Evolutionary conservation across 2,329 filamentous ascomycete species (phyloP), one percentile per base, ranked within the genome.

Genomic region (Scleromitrula shiraiana): DNA sequence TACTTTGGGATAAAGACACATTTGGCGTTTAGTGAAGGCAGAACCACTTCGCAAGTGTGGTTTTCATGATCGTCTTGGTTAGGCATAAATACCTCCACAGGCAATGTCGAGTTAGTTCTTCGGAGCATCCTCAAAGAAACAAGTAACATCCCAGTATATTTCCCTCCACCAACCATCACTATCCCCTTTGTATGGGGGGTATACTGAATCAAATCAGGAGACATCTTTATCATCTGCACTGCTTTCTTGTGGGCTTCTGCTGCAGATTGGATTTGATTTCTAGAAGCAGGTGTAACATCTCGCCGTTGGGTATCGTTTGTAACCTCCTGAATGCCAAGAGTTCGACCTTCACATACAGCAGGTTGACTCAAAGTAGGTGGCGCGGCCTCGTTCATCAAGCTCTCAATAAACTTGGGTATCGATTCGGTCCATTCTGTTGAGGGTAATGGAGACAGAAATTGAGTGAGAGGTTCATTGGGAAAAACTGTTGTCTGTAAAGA

Each of bases 1-100:
- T 71, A 67, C n/a, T 67, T 63, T 2, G 65, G 66, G 7, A 75
- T 57, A 1, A 73, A 54, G 3, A 67, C 49, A 49, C 68, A 70
- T 22, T 60, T 60, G 5, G 67, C 67, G 36, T 67, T 64, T 14
- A 70, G 51, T 2, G 59, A 56, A 9, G 67, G 66, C 5, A 70
- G 53, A 3, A 68, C 51, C 3, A 57, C 52, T 17, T 66, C 63
- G 59, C 68, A 70, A 5, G 67, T 53, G 9, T 62, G 47, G 7
- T 58, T 37, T 19, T 69, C 62, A 53, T 67, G 69, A 30, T 68
- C 64, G 23, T 50, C 53, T 47, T 56, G 54, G 46, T 62, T 54
- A 37, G 59, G 62, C n/a, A 70, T 59, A 43, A 69, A 69, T 5
- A 71, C 60, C 50, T 70, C 65, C 7, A 70, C 60, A 0, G 68